Evolutionary conservation across 768 basidiomycete genomes (phyloP).

Genomic region (Agaricus sinodeliciosus): DNA sequence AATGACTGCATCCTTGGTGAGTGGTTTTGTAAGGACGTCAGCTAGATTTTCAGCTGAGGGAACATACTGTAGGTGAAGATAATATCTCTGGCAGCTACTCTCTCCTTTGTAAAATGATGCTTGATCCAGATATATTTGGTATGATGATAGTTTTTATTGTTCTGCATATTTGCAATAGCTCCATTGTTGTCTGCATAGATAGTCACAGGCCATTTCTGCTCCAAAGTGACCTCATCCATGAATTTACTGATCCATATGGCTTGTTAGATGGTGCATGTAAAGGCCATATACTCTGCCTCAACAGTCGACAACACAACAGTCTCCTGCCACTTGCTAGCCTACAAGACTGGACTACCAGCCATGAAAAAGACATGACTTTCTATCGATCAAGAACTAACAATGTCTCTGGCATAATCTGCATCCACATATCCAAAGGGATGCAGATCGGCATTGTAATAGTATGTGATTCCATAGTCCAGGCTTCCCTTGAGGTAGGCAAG

Average conservation of each 20-base stretch:
- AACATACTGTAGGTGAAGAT: no score
- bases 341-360: constrained; percentile 20
- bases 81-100: no score
- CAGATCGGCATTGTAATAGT: no score
- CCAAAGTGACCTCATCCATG: constrained; percentile 1
- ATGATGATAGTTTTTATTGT: constrained; percentile 17
- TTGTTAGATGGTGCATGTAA: not conserved
- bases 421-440: constrained; percentile 11
- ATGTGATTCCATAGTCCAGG: not conserved
- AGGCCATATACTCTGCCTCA: constrained; percentile 15
- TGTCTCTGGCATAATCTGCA: constrained; percentile 15
- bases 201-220: constrained; percentile 4
- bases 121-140: constrained; percentile 33
- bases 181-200: constrained; percentile 20
- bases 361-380: constrained; percentile 21
- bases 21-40: no score
- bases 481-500: not conserved
- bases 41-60: no score
- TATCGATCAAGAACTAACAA: constrained; percentile 16
- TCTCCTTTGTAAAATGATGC: constrained; percentile 20
- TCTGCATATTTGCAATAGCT: constrained; percentile 17
- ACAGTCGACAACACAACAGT: constrained; percentile 14
- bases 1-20: no score
- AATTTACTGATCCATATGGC: constrained; percentile 4
- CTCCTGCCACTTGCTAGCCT: constrained; percentile 21